Evolutionary conservation across 1,284 basidiomycete species (phyloP), one percentile per base, ranked within the genome.

Genomic region (Puccinia hordei): DNA sequence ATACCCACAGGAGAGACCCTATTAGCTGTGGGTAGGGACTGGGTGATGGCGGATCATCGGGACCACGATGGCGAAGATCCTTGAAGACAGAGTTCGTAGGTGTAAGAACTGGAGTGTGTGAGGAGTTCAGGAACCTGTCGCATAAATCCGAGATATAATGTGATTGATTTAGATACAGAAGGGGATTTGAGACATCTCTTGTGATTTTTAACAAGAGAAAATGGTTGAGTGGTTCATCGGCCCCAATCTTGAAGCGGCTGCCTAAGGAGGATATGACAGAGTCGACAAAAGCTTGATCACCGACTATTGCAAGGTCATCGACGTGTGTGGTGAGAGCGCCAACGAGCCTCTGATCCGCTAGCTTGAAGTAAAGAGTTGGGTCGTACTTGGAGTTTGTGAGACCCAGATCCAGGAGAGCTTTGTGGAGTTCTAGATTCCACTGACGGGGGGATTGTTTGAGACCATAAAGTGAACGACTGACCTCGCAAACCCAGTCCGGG

Each of bases 401-500:
- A 13, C 41, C 41, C 13, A 44, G n/a, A n/a, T n/a, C n/a, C n/a
- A n/a, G n/a, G n/a, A n/a, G n/a, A n/a, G n/a, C n/a, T n/a, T n/a
- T n/a, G 41, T 44, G 41, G 6, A 44, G 41, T 44, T 44, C 41
- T 8, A 44, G 6, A 13, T 44, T 44, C 41, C 41, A 72, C 17
- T 72, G 69, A 13, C 69, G 2, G 17, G 69, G 69, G 2, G 69
- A 72, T 53, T 72, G 69, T 27, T 72, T 72, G 17, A 72, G 35
- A 4, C 41, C 69, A 44, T 72, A 72, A 4, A 72, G 13, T 2
- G 41, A 49, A 13, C 24, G 27, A 17, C 15, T 2, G 17, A 72
- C 51, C 17, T 44, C n/a, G 17, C 51, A 72, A 0, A 72, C 69
- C 41, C 46, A 72, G 8, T 72, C 69, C 17, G 69, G 69, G 30